Percentiles rank a stretch among this genome's conserved stretches.
These are phyloP conservation scores for Coleophoma eucalyptorum DNA, from an alignment of 2,329 filamentous ascomycete genomes.

Conservation along the genomic window DNA sequence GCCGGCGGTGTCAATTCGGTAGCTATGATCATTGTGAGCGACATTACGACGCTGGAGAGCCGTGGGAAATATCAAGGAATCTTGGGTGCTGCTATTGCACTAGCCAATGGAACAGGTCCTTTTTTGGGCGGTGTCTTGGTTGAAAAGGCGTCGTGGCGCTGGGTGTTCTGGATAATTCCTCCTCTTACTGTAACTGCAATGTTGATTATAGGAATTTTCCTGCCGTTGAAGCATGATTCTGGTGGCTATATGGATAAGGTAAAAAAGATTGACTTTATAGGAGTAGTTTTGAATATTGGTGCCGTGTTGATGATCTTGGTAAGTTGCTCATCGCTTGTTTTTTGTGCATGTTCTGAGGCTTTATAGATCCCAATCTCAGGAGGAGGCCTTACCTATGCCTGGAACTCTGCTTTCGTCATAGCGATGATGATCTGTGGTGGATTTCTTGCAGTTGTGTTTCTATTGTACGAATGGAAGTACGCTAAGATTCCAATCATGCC, in stretches of 20 bases:
- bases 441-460: slow-evolving; percentile 38
- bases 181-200: slow-evolving; percentile 10
- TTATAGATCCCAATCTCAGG: background rate
- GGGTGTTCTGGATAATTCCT: slow-evolving; percentile 17
- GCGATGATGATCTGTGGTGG: slow-evolving; percentile 48
- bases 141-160: slow-evolving; percentile 10
- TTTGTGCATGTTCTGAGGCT: no score
- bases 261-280: slow-evolving; percentile 17
- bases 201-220: slow-evolving; percentile 3
- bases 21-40: slow-evolving; percentile 43
- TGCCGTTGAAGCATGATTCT: slow-evolving; percentile 15
- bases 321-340: no score
- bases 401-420: slow-evolving; percentile 50
- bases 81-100: slow-evolving; percentile 15
- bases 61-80: slow-evolving; percentile 35
- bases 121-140: slow-evolving; percentile 20
- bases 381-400: slow-evolving; percentile 48
- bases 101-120: slow-evolving; percentile 20
- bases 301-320: background rate
- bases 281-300: slow-evolving; percentile 6
- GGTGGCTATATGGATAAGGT: slow-evolving; percentile 14
- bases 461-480: slow-evolving; percentile 48
- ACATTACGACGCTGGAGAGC: slow-evolving; percentile 43
- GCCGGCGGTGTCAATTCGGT: slow-evolving; percentile 40
- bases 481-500: slow-evolving; percentile 52